These are phyloP conservation scores for Petunia axillaris DNA, from an alignment of 257 asterid genomes.

Conservation along the genomic window DNA sequence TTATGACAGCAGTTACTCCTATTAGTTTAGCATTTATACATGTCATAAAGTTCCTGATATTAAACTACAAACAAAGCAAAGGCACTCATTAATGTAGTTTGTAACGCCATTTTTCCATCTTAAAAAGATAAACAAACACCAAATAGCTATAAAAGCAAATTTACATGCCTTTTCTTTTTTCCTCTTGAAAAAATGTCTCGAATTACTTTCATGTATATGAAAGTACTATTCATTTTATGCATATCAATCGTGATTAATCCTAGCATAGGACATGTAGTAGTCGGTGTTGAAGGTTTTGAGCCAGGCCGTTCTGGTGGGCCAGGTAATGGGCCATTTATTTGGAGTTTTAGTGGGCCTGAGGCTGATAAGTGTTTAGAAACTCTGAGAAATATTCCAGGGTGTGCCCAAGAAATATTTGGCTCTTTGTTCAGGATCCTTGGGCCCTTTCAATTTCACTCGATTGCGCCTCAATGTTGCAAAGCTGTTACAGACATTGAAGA, in stretches of 20 bases:
- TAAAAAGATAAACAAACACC: background rate
- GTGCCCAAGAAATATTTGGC: constrained; percentile 30
- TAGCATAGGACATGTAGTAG: background rate
- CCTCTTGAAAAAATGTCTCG: background rate
- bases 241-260: constrained; percentile 23
- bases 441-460: constrained; percentile 11
- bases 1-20: too few relatives aligned
- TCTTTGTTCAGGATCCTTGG: constrained; percentile 25
- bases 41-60: background rate
- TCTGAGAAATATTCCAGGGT: constrained; percentile 29
- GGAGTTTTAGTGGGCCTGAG: constrained; percentile 25
- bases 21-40: background rate
- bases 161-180: background rate
- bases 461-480: constrained; percentile 42
- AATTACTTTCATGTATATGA: background rate
- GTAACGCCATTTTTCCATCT: background rate
- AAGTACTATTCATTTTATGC: background rate
- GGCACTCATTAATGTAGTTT: background rate
- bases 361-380: constrained; percentile 32
- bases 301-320: background rate
- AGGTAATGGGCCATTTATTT: background rate
- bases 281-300: background rate
- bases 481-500: constrained; percentile 30
- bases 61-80: constrained; percentile 3
- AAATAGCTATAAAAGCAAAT: background rate